These are phyloP conservation scores for Fraxinus nigra DNA, from an alignment of 305 asterid genomes.

Conservation along the genomic window DNA sequence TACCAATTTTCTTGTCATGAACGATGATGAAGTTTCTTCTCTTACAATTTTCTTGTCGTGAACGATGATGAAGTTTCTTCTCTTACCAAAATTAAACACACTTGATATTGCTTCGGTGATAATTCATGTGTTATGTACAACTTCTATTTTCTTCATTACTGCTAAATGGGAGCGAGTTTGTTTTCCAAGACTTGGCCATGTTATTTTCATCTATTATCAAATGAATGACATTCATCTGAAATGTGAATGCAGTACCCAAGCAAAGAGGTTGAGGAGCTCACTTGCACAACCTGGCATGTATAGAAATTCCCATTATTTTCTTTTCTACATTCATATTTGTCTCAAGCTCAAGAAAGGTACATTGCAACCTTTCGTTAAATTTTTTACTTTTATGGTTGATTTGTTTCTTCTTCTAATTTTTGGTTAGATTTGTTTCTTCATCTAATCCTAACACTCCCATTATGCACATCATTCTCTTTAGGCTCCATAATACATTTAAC, in stretches of 20 bases:
- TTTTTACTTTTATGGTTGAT: constrained; percentile 2
- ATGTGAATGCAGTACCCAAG: constrained; percentile 56
- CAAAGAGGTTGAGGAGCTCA: constrained; percentile 58
- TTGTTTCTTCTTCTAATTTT: background rate
- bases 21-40: background rate
- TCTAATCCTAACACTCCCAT: too few species aligned
- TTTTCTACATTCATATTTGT: constrained; percentile 32
- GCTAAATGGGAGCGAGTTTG: background rate
- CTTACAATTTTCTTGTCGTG: background rate
- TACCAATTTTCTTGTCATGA: background rate
- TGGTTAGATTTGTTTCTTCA: background rate
- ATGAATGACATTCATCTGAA: constrained; percentile 38
- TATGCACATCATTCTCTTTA: too few species aligned
- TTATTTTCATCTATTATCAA: background rate
- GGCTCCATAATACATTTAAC: too few species aligned
- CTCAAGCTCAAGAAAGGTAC: constrained; percentile 45
- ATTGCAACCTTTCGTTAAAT: constrained; percentile 7
- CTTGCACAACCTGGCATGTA: constrained; percentile 37
- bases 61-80: background rate
- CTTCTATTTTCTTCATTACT: background rate
- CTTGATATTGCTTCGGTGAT: background rate
- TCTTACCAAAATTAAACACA: background rate
- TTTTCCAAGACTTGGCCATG: background rate
- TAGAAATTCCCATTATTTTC: constrained; percentile 35
- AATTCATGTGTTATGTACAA: background rate